Conservation (phyloP, 2,329 filamentous ascomycete species). For the Cyclaneusma minus region DNA sequence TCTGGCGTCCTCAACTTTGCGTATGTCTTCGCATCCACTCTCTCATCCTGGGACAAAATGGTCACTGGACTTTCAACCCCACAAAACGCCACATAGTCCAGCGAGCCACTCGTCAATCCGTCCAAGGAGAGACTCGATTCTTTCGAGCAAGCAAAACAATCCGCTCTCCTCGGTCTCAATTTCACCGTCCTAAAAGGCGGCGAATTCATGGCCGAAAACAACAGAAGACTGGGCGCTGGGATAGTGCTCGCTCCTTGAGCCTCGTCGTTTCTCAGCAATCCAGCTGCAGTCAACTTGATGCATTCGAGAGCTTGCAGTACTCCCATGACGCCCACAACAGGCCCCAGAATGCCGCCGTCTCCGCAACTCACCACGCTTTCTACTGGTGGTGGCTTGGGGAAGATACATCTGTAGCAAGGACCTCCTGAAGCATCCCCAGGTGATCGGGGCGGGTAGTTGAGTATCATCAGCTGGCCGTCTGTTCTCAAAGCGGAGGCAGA, state of each 20-base stretch:
- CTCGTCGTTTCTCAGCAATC: slow-evolving; percentile 7
- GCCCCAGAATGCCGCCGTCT: slow-evolving; percentile 83
- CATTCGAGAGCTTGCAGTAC: slow-evolving; percentile 81
- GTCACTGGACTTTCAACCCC: slow-evolving; percentile 41
- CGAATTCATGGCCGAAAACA: slow-evolving; percentile 37
- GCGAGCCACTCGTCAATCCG: slow-evolving; percentile 43
- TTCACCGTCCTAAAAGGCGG: slow-evolving; percentile 58
- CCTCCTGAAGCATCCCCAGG: slow-evolving; percentile 44
- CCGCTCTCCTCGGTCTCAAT: slow-evolving; percentile 50
- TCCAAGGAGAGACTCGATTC: slow-evolving; percentile 45
- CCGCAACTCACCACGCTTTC: slow-evolving; percentile 75
- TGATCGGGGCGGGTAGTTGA: slow-evolving; percentile 62
- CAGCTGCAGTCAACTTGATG: slow-evolving; percentile 57
- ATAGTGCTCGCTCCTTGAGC: slow-evolving; percentile 10
- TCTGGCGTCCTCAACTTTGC: slow-evolving; percentile 9
- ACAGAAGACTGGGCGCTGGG: slow-evolving; percentile 14
- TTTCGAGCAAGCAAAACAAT: slow-evolving; percentile 64
- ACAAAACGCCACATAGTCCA: slow-evolving; percentile 82
- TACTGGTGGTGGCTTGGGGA: slow-evolving; percentile 72
- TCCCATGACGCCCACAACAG: slow-evolving; percentile 87
- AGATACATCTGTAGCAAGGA: slow-evolving; percentile 89
- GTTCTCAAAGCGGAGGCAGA: slow-evolving; percentile 81
- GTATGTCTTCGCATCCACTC: slow-evolving; percentile 52
- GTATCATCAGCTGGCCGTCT: slow-evolving; percentile 77
- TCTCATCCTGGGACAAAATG: slow-evolving; percentile 45